phyloP scores from a whole-genome alignment of 2,329 filamentous ascomycete genomes.

The Neurospora sp. region DNA sequence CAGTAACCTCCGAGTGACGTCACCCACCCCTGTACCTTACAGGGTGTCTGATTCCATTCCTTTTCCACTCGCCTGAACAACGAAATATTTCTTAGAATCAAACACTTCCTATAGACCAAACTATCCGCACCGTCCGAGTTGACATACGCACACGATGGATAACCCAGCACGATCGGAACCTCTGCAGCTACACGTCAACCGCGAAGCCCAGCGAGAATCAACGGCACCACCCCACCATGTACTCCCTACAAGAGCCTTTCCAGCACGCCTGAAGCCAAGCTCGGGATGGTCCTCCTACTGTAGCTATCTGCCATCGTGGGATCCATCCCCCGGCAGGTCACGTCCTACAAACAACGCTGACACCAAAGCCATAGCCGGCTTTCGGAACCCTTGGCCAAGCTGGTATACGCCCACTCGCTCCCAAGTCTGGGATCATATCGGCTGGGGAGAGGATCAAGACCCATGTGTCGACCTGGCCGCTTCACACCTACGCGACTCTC shows the following conservation, averaged over 20 bases:
- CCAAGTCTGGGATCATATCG: conserved; percentile 13
- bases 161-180: not conserved
- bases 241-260: not conserved
- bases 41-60: not conserved
- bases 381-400: conserved; percentile 22
- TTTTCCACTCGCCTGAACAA: not conserved
- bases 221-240: not conserved
- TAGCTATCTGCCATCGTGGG: not conserved
- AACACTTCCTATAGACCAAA: not conserved
- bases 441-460: conserved; percentile 16
- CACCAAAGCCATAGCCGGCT: conserved; percentile 4
- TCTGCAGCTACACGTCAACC: not conserved
- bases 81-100: not conserved
- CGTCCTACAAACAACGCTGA: not conserved
- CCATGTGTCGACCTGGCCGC: conserved; percentile 13
- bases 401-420: conserved; percentile 15
- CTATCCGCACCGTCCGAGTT: not conserved
- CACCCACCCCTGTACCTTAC: not conserved
- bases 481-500: conserved; percentile 7
- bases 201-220: not conserved
- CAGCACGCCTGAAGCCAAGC: not conserved
- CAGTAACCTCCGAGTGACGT: not conserved
- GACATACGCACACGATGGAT: not conserved
- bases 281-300: not conserved
- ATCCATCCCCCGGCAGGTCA: not conserved